Percentiles rank a stretch among this genome's conserved stretches.
Conservation (phyloP, 257 asterid species). For the Orobanche coerulescens region DNA sequence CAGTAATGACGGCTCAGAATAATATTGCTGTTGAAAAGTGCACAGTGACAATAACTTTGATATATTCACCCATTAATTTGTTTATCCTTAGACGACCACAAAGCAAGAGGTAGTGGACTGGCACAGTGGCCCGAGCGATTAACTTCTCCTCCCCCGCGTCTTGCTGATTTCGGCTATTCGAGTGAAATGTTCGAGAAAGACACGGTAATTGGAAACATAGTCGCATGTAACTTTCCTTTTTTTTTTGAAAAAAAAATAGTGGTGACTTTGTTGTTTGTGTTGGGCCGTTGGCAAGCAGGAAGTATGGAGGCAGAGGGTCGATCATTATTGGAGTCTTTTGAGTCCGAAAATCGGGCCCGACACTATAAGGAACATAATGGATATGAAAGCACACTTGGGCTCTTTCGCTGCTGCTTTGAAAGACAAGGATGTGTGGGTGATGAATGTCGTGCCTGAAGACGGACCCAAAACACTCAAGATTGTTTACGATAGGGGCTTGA, state of each 20-base stretch:
- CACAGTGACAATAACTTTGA: not conserved
- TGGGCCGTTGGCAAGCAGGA: constrained; percentile 37
- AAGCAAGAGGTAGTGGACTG: constrained; percentile 58
- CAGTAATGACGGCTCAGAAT: not conserved
- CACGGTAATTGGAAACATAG: constrained; percentile 37
- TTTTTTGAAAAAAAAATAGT: not conserved
- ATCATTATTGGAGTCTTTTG: constrained; percentile 54
- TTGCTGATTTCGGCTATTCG: constrained; percentile 79
- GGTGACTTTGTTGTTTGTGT: not conserved
- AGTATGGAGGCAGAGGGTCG: constrained; percentile 70
- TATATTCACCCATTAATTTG: not conserved
- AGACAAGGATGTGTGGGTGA: constrained; percentile 81
- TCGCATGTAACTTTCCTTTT: not conserved
- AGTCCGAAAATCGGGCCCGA: constrained; percentile 54
- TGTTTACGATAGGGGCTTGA: constrained; percentile 70
- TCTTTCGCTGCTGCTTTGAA: constrained; percentile 80
- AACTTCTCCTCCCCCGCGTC: constrained; percentile 84
- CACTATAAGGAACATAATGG: constrained; percentile 69
- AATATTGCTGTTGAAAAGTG: not conserved
- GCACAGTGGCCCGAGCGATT: constrained; percentile 82
- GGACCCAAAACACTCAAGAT: constrained; percentile 83
- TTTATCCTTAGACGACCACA: constrained; percentile 58
- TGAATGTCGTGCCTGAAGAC: constrained; percentile 80
- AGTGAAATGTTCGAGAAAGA: constrained; percentile 68
- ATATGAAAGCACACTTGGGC: constrained; percentile 83